Evolutionary conservation across 345 rosid species (phyloP), one percentile per base, ranked within the genome.

Genomic region (Cardamine occulta): DNA sequence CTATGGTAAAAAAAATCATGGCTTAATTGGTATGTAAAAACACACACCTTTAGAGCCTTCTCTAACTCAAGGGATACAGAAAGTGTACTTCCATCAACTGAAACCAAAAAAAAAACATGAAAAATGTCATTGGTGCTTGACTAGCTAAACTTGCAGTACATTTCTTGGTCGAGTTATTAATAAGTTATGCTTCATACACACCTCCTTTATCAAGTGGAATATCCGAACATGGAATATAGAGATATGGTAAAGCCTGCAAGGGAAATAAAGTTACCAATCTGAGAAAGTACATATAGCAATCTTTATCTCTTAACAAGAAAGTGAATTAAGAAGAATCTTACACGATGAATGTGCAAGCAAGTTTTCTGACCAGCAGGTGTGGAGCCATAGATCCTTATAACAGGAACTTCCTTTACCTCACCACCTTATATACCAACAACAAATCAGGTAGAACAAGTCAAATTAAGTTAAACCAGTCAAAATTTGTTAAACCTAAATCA

Each of bases 311-410:
- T 45, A 56, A 73, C 26, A 26, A 52, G 34, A 60, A 23, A 59
- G 18, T 21, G 3, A 31, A 47, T 2, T 49, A 39, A 45, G 11
- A 57, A 68, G 7, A 44, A 44, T 40, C 82, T 79, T 80, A 94
- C 98, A 65, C 86, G 78, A 79, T 91, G 98, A 81, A 94, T 76
- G 70, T 94, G 98, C 84, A 94, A 81, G 81, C 98, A 94, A 65
- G 96, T 86, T 85, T 94, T 94, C 80, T 94, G 96, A 74, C 96
- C 97, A 64, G 90, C 85, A 34, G 97, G 96, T 21, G 97, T 94
- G 11, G 98, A 88, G 19, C 97, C 98, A 79, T 89, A 94, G 42
- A 91, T 71, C 79, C 98, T 86, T 48, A 94, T 82, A 23, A 91
- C 88, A 8, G 98, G 98, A 39, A 94, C 95, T 83, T 88, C 92